Evolutionary conservation across 176 grass and related monocot species (phyloP), one percentile per base, ranked within the genome.

Genomic region (Eleusine coracana): DNA sequence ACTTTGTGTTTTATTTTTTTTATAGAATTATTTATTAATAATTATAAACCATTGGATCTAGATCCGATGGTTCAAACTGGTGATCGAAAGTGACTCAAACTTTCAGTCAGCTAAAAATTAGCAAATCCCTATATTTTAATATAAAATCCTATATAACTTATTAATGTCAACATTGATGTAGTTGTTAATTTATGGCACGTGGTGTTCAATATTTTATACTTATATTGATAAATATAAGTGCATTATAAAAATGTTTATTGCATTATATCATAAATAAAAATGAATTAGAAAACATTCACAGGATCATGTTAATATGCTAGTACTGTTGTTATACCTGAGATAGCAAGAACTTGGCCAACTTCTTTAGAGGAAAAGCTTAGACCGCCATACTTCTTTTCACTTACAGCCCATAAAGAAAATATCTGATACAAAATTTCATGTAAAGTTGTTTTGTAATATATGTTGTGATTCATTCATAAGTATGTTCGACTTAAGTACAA

Each of bases 401-500:
- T 95, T 70, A 86, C 23, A 41, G 93, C 63, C 93, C 93, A 95
- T 73, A 95, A 73, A 7, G 93, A 92, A 71, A 95, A 88, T 88
- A 95, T 92, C 93, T 92, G 80, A 75, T 66, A 79, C 63, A 15
- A n/a, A 59, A 37, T 42, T 21, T 20, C 5, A 56, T 56, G 5
- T 56, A 18, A 56, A 56, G 52, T 56, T 21, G 21, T 56, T 56
- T 7, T 56, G 52, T 56, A 56, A 21, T 21, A 2, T 46, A 10
- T 55, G 39, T 39, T 17, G 3, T 6, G 3, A 55, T 40, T 67
- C 10, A 41, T 80, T 12, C 21, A 56, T 28, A 5, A 2, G 41
- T 20, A 5, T 3, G 10, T 21, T 36, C 37, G 45, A 20, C 52
- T 66, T 16, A 59, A 11, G 2, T 13, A 0, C 51, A 29, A 20